These are phyloP conservation scores for Trichoderma guizhouense DNA, from an alignment of 2,329 filamentous ascomycete species.

Conservation along the genomic window DNA sequence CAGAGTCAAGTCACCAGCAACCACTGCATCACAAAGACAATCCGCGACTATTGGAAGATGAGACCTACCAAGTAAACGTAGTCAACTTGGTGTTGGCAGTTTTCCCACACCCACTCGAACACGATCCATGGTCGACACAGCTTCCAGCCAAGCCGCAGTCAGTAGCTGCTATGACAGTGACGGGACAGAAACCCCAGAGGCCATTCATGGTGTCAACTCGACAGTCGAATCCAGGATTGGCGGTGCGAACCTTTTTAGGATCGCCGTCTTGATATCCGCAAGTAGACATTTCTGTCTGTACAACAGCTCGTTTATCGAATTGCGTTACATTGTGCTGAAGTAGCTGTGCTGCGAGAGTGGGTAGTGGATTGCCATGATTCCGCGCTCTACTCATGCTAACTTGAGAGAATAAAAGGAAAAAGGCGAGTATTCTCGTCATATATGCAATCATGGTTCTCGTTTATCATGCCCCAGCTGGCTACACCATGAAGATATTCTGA, in stretches of 20 bases:
- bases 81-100: constrained; percentile 24
- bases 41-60: not conserved
- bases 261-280: constrained; percentile 35
- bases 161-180: constrained; percentile 32
- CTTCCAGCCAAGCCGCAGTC: constrained; percentile 38
- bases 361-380: not conserved
- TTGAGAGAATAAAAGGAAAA: not conserved
- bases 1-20: not conserved
- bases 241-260: constrained; percentile 28
- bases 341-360: not conserved
- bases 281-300: constrained; percentile 26
- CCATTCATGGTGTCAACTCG: constrained; percentile 33
- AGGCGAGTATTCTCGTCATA: not conserved
- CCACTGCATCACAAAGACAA: not conserved
- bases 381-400: not conserved
- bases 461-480: not conserved
- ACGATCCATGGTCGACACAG: constrained; percentile 34
- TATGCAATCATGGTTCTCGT: not conserved
- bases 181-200: constrained; percentile 41
- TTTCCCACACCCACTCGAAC: constrained; percentile 33
- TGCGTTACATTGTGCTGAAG: not conserved
- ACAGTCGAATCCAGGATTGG: constrained; percentile 35
- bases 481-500: not conserved
- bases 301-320: constrained; percentile 4
- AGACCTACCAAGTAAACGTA: constrained; percentile 36